These are phyloP conservation scores for Boletus subcaerulescens DNA, from an alignment of 768 basidiomycete genomes.

Conservation along the genomic window DNA sequence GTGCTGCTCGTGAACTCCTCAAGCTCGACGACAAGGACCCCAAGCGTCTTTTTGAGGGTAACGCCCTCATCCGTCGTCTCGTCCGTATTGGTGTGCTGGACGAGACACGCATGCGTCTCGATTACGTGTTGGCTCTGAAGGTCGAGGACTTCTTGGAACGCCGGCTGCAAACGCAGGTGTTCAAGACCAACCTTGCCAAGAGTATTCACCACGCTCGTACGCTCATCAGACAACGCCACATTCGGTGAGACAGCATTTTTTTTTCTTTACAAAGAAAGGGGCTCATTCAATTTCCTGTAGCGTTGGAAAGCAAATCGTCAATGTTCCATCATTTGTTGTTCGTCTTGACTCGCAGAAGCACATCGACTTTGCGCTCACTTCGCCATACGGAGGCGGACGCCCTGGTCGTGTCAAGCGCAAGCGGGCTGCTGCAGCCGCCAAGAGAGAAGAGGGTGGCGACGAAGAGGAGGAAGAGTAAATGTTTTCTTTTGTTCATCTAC, in stretches of 20 bases:
- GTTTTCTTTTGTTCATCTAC: slow-evolving; percentile 17
- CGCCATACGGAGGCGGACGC: slow-evolving; percentile 93
- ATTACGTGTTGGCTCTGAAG: slow-evolving; percentile 99
- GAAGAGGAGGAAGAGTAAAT: slow-evolving; percentile 87
- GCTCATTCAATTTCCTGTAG: slow-evolving; percentile 36
- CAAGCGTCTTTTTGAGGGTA: slow-evolving; percentile 99
- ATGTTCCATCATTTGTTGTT: slow-evolving; percentile 97
- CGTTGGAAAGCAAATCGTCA: slow-evolving; percentile 99
- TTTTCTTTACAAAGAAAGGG: background rate
- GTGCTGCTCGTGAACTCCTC: slow-evolving; percentile 99
- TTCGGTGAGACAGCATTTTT: slow-evolving; percentile 62
- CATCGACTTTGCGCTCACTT: slow-evolving; percentile 98
- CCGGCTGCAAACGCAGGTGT: slow-evolving; percentile 97
- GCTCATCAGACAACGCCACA: slow-evolving; percentile 97
- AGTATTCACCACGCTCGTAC: slow-evolving; percentile 98
- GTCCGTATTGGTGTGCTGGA: slow-evolving; percentile 99
- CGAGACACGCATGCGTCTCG: slow-evolving; percentile 97
- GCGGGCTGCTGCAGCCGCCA: slow-evolving; percentile 89
- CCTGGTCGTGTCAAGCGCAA: slow-evolving; percentile 98
- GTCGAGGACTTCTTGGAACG: slow-evolving; percentile 99
- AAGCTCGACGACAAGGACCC: slow-evolving; percentile 99
- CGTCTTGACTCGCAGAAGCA: slow-evolving; percentile 99
- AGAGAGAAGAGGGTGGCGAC: slow-evolving; percentile 86
- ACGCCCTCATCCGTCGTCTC: slow-evolving; percentile 92
- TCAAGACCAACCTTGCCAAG: slow-evolving; percentile 98